These are phyloP conservation scores for Closterium sp. DNA, from an alignment of 139 green algal species.

Conservation along the genomic window DNA sequence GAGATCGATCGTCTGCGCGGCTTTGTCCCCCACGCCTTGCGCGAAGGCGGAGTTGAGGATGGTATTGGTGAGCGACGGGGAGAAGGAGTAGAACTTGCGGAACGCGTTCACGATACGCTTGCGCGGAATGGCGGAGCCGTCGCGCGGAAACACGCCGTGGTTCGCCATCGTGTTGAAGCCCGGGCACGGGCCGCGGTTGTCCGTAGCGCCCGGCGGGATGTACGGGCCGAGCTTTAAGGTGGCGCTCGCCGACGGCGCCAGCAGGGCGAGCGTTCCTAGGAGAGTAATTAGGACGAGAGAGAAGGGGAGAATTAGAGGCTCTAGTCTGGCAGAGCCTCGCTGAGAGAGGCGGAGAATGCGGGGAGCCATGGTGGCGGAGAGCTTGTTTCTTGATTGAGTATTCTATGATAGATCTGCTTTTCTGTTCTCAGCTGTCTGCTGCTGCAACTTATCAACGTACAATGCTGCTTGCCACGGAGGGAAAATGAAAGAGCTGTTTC, in stretches of 20 bases:
- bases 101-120: not conserved
- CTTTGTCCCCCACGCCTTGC: not conserved
- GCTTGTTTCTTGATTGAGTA: not conserved
- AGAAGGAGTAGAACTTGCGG: not conserved
- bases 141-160: not conserved
- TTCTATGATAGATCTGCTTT: too few relatives aligned
- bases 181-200: not conserved
- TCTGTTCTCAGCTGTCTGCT: too few relatives aligned
- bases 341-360: not conserved
- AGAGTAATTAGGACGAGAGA: not conserved
- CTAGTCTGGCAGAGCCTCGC: not conserved
- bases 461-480: not conserved
- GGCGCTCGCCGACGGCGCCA: not conserved
- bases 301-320: not conserved
- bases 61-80: not conserved
- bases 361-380: not conserved
- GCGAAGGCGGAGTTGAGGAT: not conserved
- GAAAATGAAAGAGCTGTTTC: not conserved
- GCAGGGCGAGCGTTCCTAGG: not conserved
- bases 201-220: not conserved
- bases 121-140: not conserved
- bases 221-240: not conserved
- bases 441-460: not conserved
- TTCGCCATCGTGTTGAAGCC: not conserved
- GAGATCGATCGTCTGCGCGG: not conserved